These are phyloP conservation scores for Talaromyces stipitatus DNA, from an alignment of 495 filamentous ascomycete genomes.

Conservation along the genomic window DNA sequence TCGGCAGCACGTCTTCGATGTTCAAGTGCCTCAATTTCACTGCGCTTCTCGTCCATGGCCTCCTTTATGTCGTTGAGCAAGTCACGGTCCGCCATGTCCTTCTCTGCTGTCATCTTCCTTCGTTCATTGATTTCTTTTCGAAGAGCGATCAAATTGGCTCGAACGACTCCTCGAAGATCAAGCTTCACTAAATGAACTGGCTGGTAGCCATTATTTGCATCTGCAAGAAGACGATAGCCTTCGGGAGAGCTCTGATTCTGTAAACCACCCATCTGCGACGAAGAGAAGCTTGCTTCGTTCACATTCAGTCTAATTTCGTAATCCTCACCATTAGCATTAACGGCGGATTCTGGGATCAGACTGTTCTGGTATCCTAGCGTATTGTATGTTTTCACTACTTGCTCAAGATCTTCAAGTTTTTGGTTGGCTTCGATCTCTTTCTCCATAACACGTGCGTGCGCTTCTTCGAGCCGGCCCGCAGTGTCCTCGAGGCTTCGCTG, in stretches of 20 bases:
- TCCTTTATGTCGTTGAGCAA: slow-evolving; percentile 88
- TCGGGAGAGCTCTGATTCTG: slow-evolving; percentile 41
- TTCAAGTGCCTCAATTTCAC: slow-evolving; percentile 86
- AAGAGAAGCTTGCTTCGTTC: slow-evolving; percentile 67
- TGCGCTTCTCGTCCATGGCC: slow-evolving; percentile 86
- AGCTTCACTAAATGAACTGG: slow-evolving; percentile 79
- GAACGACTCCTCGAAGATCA: slow-evolving; percentile 75
- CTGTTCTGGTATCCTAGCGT: slow-evolving; percentile 88
- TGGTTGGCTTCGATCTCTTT: slow-evolving; percentile 75
- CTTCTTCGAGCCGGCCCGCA: slow-evolving; percentile 65
- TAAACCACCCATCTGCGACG: slow-evolving; percentile 60
- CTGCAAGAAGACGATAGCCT: slow-evolving; percentile 64
- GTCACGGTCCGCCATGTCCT: slow-evolving; percentile 84
- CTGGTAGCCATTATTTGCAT: slow-evolving; percentile 78
- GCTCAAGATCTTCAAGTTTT: slow-evolving; percentile 83
- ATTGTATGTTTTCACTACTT: slow-evolving; percentile 82
- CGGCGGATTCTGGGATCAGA: slow-evolving; percentile 73
- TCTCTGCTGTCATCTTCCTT: slow-evolving; percentile 70
- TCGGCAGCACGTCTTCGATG: slow-evolving; percentile 77
- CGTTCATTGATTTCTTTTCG: slow-evolving; percentile 85
- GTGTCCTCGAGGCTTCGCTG: slow-evolving; percentile 77
- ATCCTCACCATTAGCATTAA: slow-evolving; percentile 74
- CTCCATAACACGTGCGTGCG: slow-evolving; percentile 70
- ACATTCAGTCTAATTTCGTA: slow-evolving; percentile 76
- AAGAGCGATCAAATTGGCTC: slow-evolving; percentile 65